phyloP scores from a whole-genome alignment of 495 filamentous ascomycete species.

The Cercophora scortea region DNA sequence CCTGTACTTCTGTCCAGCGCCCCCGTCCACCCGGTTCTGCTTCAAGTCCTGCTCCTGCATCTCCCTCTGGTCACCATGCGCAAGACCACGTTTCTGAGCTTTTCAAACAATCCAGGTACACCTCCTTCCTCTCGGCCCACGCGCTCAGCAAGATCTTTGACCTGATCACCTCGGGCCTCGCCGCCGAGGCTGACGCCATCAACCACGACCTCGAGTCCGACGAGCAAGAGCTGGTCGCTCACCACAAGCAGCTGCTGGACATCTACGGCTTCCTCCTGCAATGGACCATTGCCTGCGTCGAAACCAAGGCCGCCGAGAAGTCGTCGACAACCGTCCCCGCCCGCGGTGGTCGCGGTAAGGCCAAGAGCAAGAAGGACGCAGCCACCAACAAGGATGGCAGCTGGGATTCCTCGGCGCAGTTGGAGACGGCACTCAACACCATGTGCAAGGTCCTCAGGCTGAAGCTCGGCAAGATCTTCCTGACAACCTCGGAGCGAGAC shows the following conservation, averaged over 20 bases:
- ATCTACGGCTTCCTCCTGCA: conserved; percentile 92
- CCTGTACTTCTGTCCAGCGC: background rate
- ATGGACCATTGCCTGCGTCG: conserved; percentile 88
- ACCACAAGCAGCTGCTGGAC: conserved; percentile 86
- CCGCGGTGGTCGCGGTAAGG: conserved; percentile 71
- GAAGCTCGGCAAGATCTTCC: conserved; percentile 83
- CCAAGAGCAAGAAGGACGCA: conserved; percentile 58
- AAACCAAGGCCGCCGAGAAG: conserved; percentile 89
- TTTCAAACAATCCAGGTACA: conserved; percentile 67
- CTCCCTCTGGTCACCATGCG: background rate
- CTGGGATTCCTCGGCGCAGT: conserved; percentile 84
- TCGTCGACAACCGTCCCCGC: conserved; percentile 59
- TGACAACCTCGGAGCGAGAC: conserved; percentile 94
- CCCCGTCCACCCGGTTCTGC: conserved; percentile 2
- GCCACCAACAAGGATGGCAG: conserved; percentile 53
- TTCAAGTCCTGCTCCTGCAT: background rate
- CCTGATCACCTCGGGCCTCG: conserved; percentile 83
- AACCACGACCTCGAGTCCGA: conserved; percentile 83
- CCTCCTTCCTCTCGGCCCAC: conserved; percentile 68
- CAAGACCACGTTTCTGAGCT: conserved; percentile 49
- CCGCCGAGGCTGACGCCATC: conserved; percentile 81
- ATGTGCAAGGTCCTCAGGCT: conserved; percentile 96
- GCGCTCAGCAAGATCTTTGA: conserved; percentile 91
- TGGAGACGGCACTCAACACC: conserved; percentile 79
- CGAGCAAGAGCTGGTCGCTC: conserved; percentile 75